These are phyloP conservation scores for Cynanchum wilfordii DNA, from an alignment of 257 asterid species.

Conservation along the genomic window DNA sequence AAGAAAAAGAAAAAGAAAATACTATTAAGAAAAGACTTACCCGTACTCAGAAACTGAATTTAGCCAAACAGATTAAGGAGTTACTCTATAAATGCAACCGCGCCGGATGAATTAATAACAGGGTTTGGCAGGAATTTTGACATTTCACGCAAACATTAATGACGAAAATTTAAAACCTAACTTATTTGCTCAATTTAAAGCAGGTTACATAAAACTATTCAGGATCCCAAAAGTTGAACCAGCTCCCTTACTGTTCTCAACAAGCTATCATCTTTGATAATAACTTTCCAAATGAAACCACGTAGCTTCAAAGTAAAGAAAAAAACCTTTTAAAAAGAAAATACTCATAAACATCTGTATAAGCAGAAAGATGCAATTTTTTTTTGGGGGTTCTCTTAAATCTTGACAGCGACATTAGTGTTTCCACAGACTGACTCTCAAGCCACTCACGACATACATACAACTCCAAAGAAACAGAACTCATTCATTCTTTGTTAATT, in stretches of 20 bases:
- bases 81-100: background rate
- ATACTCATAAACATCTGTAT: background rate
- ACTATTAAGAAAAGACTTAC: background rate
- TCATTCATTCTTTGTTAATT: background rate
- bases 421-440: background rate
- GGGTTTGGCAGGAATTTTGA: background rate
- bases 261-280: background rate
- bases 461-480: background rate
- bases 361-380: background rate
- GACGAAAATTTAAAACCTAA: background rate
- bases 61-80: background rate
- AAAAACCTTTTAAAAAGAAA: background rate
- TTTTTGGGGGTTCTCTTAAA: background rate
- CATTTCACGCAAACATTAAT: background rate
- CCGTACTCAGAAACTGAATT: background rate
- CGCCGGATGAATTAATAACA: background rate
- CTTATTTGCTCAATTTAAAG: background rate
- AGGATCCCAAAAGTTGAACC: background rate
- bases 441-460: background rate
- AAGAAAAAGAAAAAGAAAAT: background rate
- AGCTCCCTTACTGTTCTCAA: background rate
- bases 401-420: background rate
- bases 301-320: background rate
- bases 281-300: background rate
- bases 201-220: background rate